Evolutionary conservation across 2,329 filamentous ascomycete genomes (phyloP).

Genomic region (Leptographium radiaticola): DNA sequence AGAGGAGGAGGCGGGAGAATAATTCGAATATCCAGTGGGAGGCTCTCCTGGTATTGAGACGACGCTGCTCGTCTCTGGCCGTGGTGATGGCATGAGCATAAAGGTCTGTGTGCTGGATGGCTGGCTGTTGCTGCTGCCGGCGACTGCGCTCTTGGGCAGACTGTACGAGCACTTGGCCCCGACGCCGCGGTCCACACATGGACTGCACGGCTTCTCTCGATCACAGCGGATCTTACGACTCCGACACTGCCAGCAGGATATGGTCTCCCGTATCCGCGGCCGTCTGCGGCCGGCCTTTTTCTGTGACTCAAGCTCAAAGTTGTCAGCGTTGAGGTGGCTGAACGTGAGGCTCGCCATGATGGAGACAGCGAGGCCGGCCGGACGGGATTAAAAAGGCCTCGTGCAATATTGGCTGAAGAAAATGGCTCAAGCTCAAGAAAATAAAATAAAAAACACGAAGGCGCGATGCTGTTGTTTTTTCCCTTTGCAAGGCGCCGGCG

Average conservation of each 20-base stretch:
- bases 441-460: neutral
- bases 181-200: conserved; percentile 1
- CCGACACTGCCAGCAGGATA: conserved; percentile 6
- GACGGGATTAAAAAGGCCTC: too few relatives aligned
- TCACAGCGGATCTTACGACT: conserved; percentile 6
- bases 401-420: too few relatives aligned
- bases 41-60: too few relatives aligned
- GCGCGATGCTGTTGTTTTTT: too few relatives aligned
- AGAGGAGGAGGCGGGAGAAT: too few relatives aligned
- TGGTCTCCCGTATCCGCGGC: conserved; percentile 3
- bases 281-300: conserved; percentile 8
- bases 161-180: conserved; percentile 4
- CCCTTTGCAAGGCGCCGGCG: too few relatives aligned
- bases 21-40: too few relatives aligned
- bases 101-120: too few relatives aligned
- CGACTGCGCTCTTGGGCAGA: neutral
- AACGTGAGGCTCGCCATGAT: conserved; percentile 5
- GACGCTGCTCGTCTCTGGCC: too few relatives aligned
- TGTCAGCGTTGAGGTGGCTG: conserved; percentile 8
- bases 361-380: too few relatives aligned
- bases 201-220: conserved; percentile 4
- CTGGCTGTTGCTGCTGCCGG: too few relatives aligned
- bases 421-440: neutral
- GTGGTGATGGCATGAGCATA: too few relatives aligned
- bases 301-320: conserved; percentile 5